A percentile compares a stretch with the other conserved stretches of the same genome.
phyloP scores from a whole-genome alignment of 176 grass and related monocot species.

The Pontederia crassipes region DNA sequence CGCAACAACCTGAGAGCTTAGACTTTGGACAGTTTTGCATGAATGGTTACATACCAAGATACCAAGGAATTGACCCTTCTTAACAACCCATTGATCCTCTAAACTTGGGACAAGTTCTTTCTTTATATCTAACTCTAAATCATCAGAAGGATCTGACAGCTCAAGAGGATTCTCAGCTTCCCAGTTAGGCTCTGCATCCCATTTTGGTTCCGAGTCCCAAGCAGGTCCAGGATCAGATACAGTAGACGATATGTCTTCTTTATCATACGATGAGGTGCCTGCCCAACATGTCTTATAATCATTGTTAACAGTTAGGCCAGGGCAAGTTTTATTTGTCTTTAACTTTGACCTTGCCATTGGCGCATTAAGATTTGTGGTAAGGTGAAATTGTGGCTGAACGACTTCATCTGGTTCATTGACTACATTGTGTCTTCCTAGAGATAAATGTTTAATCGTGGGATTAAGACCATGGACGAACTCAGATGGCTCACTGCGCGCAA shows the following conservation, averaged over 20 bases:
- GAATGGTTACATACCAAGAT: constrained; percentile 95
- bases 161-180: not conserved
- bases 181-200: not conserved
- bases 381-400: constrained; percentile 63
- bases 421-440: constrained; percentile 79
- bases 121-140: constrained; percentile 29
- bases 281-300: not conserved
- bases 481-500: constrained; percentile 68
- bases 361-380: constrained; percentile 58
- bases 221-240: constrained; percentile 12
- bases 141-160: not conserved
- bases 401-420: constrained; percentile 97
- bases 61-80: constrained; percentile 85
- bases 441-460: constrained; percentile 70
- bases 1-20: constrained; percentile 87
- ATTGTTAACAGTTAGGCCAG: not conserved
- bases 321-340: constrained; percentile 6
- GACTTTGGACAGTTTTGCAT: constrained; percentile 89
- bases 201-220: not conserved
- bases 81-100: constrained; percentile 92
- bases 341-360: constrained; percentile 81
- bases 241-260: constrained; percentile 71
- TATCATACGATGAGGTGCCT: not conserved
- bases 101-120: constrained; percentile 81
- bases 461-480: constrained; percentile 77